These are phyloP conservation scores for Saccharomyces hybrid DNA, from an alignment of 1,139 yeast species.

Conservation along the genomic window DNA sequence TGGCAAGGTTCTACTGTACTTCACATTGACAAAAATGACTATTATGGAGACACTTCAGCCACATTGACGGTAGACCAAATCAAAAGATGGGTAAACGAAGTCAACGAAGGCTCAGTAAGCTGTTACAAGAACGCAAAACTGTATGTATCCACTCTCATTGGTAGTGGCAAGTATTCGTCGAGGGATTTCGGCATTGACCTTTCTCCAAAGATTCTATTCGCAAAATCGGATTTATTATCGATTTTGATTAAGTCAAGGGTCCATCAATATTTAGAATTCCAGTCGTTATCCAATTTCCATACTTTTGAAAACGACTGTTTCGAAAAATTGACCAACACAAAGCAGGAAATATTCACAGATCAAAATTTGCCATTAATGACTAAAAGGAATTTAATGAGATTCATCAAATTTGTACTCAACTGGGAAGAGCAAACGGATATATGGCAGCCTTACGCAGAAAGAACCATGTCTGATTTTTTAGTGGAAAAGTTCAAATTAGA, in stretches of 20 bases:
- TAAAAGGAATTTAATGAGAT: slow-evolving; percentile 84
- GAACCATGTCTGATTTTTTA: slow-evolving; percentile 53
- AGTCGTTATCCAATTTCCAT: slow-evolving; percentile 80
- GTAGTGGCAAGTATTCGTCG: slow-evolving; percentile 32
- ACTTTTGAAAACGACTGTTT: slow-evolving; percentile 86
- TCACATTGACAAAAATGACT: slow-evolving; percentile 74
- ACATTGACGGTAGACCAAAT: slow-evolving; percentile 81
- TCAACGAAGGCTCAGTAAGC: slow-evolving; percentile 36
- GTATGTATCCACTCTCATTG: slow-evolving; percentile 59
- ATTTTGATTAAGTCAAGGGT: slow-evolving; percentile 77
- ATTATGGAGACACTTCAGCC: slow-evolving; percentile 84
- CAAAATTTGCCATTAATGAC: slow-evolving; percentile 67
- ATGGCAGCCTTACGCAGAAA: slow-evolving; percentile 48
- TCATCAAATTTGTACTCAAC: slow-evolving; percentile 77
- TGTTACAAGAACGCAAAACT: slow-evolving; percentile 56
- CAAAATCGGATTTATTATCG: slow-evolving; percentile 75
- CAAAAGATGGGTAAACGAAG: slow-evolving; percentile 69
- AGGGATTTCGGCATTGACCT: slow-evolving; percentile 82
- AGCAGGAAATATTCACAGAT: slow-evolving; percentile 90
- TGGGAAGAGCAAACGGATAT: slow-evolving; percentile 49
- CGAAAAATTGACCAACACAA: slow-evolving; percentile 73
- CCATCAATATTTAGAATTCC: slow-evolving; percentile 85
- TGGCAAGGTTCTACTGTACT: slow-evolving; percentile 94
- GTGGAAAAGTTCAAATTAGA: slow-evolving; percentile 60
- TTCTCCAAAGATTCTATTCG: slow-evolving; percentile 82